Conservation (phyloP, 2,329 filamentous ascomycete genomes). For the Penicillium sp. region DNA sequence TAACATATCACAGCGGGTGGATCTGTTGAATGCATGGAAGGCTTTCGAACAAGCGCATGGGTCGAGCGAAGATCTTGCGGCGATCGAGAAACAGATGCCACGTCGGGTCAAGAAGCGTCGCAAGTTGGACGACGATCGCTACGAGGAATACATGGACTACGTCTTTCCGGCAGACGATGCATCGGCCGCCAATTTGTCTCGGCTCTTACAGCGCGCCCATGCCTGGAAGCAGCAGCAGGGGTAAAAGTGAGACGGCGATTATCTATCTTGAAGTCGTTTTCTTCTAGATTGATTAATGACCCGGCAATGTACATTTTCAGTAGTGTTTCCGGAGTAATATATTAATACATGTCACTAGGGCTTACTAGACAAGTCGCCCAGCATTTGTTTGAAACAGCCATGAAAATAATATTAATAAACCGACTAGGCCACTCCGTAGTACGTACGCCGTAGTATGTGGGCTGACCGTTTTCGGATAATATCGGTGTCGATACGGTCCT, state of each 20-base stretch:
- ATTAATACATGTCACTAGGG: not conserved
- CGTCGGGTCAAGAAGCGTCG: conserved; percentile 87
- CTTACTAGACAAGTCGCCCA: not conserved
- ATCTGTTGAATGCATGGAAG: conserved; percentile 86
- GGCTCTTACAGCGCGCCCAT: conserved; percentile 78
- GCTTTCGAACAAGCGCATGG: conserved; percentile 88
- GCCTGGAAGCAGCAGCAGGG: conserved; percentile 70
- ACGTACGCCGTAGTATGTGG: too few species aligned
- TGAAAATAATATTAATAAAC: not conserved
- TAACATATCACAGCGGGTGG: conserved; percentile 59
- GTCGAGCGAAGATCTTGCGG: conserved; percentile 66
- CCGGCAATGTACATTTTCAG: not conserved
- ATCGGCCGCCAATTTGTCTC: conserved; percentile 76
- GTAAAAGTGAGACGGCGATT: conserved; percentile 6
- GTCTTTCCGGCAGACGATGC: conserved; percentile 95
- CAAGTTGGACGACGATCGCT: conserved; percentile 85
- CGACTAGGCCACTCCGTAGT: too few species aligned
- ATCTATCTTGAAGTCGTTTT: not conserved
- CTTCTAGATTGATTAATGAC: not conserved
- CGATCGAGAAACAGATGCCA: conserved; percentile 90
- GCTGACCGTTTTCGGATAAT: not conserved
- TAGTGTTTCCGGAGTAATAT: not conserved
- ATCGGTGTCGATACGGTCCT: too few species aligned
- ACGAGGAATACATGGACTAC: conserved; percentile 96
- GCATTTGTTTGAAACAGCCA: not conserved